Conservation (phyloP, 2,329 filamentous ascomycete genomes). For the Cytospora leucostoma region DNA sequence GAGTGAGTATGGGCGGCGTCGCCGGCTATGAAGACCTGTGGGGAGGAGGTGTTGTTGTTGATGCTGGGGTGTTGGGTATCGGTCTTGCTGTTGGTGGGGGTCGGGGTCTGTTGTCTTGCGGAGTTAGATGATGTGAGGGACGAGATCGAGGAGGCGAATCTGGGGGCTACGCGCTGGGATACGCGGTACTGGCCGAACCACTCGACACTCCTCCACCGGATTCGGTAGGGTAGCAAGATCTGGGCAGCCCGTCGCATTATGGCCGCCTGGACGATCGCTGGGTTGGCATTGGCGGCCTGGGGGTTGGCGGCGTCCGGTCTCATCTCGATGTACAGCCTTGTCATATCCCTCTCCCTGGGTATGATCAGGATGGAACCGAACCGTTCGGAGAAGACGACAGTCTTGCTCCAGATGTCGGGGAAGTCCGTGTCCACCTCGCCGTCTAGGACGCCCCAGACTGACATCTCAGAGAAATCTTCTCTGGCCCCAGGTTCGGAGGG, state of each 20-base stretch:
- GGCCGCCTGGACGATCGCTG: slow-evolving; percentile 54
- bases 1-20: slow-evolving; percentile 74
- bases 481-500: slow-evolving; percentile 55
- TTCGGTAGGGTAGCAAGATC: slow-evolving; percentile 59
- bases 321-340: slow-evolving; percentile 62
- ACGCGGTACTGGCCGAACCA: slow-evolving; percentile 76
- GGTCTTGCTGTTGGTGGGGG: slow-evolving; percentile 25
- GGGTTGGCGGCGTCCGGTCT: slow-evolving; percentile 46
- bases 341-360: slow-evolving; percentile 72
- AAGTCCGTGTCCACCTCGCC: slow-evolving; percentile 72
- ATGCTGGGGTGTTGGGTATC: neutral
- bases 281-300: slow-evolving; percentile 50
- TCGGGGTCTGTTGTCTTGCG: slow-evolving; percentile 8
- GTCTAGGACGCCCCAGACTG: slow-evolving; percentile 70
- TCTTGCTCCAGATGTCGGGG: slow-evolving; percentile 75
- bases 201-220: slow-evolving; percentile 61
- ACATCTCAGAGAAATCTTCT: slow-evolving; percentile 53
- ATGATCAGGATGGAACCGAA: slow-evolving; percentile 73
- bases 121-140: neutral
- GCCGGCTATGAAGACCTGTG: slow-evolving; percentile 67
- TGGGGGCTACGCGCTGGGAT: slow-evolving; percentile 69
- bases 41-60: slow-evolving; percentile 34
- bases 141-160: slow-evolving; percentile 58
- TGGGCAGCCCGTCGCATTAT: slow-evolving; percentile 68
- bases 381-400: slow-evolving; percentile 66